Evolutionary conservation across 495 filamentous ascomycete species (phyloP).

Genomic region (Cercophora newfieldiana): DNA sequence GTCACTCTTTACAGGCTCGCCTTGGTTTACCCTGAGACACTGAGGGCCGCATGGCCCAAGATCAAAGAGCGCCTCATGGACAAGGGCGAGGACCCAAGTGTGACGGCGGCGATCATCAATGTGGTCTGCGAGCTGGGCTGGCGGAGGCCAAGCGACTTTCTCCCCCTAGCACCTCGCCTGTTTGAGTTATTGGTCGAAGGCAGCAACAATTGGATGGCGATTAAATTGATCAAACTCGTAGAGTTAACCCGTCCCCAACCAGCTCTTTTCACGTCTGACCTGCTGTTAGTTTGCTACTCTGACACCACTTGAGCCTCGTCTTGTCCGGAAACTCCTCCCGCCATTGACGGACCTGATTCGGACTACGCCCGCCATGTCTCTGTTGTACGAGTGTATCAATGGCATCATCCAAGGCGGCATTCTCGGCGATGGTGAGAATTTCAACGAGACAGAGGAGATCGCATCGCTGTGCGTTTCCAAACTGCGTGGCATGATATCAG

Average conservation of each 20-base stretch:
- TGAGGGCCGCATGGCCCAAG: constrained; percentile 91
- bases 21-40: constrained; percentile 89
- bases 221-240: constrained; percentile 96
- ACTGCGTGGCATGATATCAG: constrained; percentile 86
- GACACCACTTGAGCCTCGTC: constrained; percentile 86
- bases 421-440: constrained; percentile 72
- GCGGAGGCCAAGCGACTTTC: constrained; percentile 88
- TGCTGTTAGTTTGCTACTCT: constrained; percentile 81
- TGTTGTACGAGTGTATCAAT: constrained; percentile 97
- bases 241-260: constrained; percentile 26
- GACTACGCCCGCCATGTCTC: constrained; percentile 92
- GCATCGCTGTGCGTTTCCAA: constrained; percentile 92
- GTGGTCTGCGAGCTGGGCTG: constrained; percentile 96
- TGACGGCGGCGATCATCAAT: constrained; percentile 93
- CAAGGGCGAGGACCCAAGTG: constrained; percentile 83
- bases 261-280: constrained; percentile 23
- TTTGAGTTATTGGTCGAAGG: constrained; percentile 91
- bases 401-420: constrained; percentile 97
- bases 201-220: constrained; percentile 99
- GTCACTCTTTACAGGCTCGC: constrained; percentile 90
- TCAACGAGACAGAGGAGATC: constrained; percentile 83
- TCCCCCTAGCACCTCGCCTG: constrained; percentile 85
- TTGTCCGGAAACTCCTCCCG: constrained; percentile 91
- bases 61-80: constrained; percentile 94
- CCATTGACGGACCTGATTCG: constrained; percentile 89